Conservation (phyloP, 2,329 filamentous ascomycete genomes). For the Raffaelea ambrosiae region DNA sequence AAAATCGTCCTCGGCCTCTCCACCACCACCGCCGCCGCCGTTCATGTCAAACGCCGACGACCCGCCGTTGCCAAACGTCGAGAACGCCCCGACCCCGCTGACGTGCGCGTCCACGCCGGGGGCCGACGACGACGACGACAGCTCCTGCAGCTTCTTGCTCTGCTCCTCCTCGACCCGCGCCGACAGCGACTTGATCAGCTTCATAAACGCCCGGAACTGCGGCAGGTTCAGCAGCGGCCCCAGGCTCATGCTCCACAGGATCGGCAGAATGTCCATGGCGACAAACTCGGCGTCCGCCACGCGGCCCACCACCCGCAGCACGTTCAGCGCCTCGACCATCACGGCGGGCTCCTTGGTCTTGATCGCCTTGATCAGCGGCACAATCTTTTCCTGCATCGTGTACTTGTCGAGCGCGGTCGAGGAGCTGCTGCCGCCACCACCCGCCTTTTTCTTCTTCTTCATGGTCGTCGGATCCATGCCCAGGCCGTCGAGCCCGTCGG, state of each 20-base stretch:
- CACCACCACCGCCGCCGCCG: slow-evolving; percentile 28
- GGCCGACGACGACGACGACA: slow-evolving; percentile 25
- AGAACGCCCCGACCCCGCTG: background rate
- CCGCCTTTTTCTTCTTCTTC: slow-evolving; percentile 56
- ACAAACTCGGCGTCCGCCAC: slow-evolving; percentile 84
- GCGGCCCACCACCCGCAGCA: slow-evolving; percentile 74
- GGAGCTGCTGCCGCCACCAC: too few species aligned
- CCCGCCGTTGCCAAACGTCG: slow-evolving; percentile 27
- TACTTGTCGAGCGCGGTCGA: slow-evolving; percentile 90
- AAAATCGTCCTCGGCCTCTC: slow-evolving; percentile 63
- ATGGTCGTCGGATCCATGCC: slow-evolving; percentile 47
- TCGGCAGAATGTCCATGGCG: slow-evolving; percentile 80
- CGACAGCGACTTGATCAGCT: slow-evolving; percentile 73
- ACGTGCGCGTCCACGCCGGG: slow-evolving; percentile 22
- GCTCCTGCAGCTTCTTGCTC: slow-evolving; percentile 76
- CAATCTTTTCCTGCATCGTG: slow-evolving; percentile 95
- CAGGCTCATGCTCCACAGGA: slow-evolving; percentile 85
- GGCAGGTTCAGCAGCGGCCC: slow-evolving; percentile 80
- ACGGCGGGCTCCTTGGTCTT: slow-evolving; percentile 97
- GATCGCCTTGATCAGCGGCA: slow-evolving; percentile 83
- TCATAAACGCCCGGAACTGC: slow-evolving; percentile 87
- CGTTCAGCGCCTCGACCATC: slow-evolving; percentile 85
- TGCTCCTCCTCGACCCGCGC: slow-evolving; percentile 81
- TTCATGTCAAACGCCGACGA: slow-evolving; percentile 24
- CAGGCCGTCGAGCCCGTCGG: slow-evolving; percentile 72